These are phyloP conservation scores for Tetraselmis striata DNA, from an alignment of 139 green algal genomes.

Conservation along the genomic window DNA sequence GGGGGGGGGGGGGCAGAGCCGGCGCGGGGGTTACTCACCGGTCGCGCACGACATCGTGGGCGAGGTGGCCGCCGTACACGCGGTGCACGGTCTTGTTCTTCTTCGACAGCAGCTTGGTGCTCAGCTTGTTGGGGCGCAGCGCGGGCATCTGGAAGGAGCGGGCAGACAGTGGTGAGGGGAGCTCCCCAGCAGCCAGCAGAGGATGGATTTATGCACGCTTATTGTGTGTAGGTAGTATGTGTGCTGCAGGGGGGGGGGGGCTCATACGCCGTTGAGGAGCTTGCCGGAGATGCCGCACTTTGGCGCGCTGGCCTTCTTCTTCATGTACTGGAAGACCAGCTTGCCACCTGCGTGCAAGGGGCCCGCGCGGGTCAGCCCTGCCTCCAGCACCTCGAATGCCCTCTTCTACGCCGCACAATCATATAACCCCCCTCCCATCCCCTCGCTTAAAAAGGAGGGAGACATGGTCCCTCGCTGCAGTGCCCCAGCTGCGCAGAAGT, in stretches of 20 bases:
- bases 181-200: too few relatives aligned
- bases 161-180: background rate
- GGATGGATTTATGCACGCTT: too few relatives aligned
- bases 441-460: too few relatives aligned
- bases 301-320: conserved; percentile 76
- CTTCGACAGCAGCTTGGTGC: conserved; percentile 72
- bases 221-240: too few relatives aligned
- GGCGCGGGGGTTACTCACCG: conserved; percentile 44
- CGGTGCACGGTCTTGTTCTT: conserved; percentile 91
- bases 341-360: conserved; percentile 67
- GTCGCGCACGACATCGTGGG: conserved; percentile 74
- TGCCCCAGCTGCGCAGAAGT: too few relatives aligned
- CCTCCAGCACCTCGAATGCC: too few relatives aligned
- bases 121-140: conserved; percentile 52
- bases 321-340: conserved; percentile 83
- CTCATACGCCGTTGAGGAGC: conserved; percentile 70
- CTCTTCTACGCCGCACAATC: too few relatives aligned
- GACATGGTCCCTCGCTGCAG: too few relatives aligned
- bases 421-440: too few relatives aligned
- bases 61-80: conserved; percentile 88
- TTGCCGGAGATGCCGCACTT: conserved; percentile 74
- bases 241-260: too few relatives aligned
- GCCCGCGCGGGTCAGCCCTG: too few relatives aligned
- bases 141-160: conserved; percentile 44
- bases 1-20: too few relatives aligned